Base-by-base conservation (phyloP, 2,329 filamentous ascomycete species). In the Fusarium compactum region DNA sequence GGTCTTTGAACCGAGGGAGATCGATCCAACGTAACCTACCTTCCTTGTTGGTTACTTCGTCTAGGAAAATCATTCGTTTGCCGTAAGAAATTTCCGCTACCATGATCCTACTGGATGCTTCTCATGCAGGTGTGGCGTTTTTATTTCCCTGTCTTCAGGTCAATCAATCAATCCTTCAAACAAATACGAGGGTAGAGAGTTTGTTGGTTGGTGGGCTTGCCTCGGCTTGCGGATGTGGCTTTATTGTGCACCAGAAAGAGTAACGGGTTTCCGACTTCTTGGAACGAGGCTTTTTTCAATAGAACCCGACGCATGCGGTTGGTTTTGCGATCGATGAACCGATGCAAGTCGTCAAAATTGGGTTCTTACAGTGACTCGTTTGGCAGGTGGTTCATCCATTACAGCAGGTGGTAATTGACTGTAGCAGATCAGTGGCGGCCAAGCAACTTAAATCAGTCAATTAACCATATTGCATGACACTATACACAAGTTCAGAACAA, bases 21-120 rank as follows among this genome's bases (percentile, higher is more conserved):
- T 53, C 50, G 34, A 53, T 53, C 32, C 34, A 43, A 53, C 24
- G 25, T 47, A 47, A 47, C 45, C 3, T 47, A 53, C 50, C 50
- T 53, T 53, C 50, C 50, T 16, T 27, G 24, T 43, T 20, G n/a
- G 50, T 24, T 44, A 27, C 18, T 43, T 53, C 50, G 50, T n/a
- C n/a, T 41, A 53, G 10, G 34, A 43, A 53, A 20, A 53, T 53
- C 50, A 29, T 53, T 25, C 45, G 45, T 47, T 47, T 47, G 22
- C 25, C 45, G 45, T 29, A 47, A 29, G 25, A 29, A 29, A 47
- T 47, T 20, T 47, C 45, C 45, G 45, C 22, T 10, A 6, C 4
- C 8, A 1, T 24, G 20, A 44, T 24, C 20, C 41, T 44, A 22
- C 20, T 22, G 20, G 41, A 11, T 22, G 15, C 5, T 24, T 20